phyloP scores from a whole-genome alignment of 495 filamentous ascomycete genomes.

The Talaromyces ruber region DNA sequence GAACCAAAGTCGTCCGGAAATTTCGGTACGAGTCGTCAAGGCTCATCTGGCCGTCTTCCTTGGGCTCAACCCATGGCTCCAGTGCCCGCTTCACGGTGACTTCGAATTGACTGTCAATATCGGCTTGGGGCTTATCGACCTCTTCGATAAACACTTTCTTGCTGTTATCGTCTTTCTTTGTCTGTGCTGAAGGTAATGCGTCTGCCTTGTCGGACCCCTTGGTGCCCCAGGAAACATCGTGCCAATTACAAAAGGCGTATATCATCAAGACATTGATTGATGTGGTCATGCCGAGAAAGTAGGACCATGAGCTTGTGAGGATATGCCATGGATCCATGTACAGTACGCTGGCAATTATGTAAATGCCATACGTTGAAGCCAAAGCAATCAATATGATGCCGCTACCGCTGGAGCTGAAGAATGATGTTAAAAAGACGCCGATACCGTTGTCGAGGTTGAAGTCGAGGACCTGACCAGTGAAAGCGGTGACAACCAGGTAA shows the following conservation, averaged over 20 bases:
- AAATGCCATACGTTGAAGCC: constrained; percentile 90
- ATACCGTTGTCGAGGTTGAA: constrained; percentile 43
- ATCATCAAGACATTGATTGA: constrained; percentile 99
- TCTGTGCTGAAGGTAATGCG: constrained; percentile 78
- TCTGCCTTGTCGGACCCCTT: constrained; percentile 98
- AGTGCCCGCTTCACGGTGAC: constrained; percentile 90
- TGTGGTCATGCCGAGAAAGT: constrained; percentile 89
- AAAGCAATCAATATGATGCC: constrained; percentile 91
- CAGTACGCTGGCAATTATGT: constrained; percentile 98
- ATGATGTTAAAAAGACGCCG: constrained; percentile 55
- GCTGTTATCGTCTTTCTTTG: constrained; percentile 70
- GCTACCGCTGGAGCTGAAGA: constrained; percentile 63
- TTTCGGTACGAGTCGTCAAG: constrained; percentile 97
- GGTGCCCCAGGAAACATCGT: constrained; percentile 99
- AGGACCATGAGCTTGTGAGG: constrained; percentile 94
- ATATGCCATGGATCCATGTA: constrained; percentile 99
- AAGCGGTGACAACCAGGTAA: constrained; percentile 79
- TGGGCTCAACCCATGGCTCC: constrained; percentile 63
- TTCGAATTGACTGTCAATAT: constrained; percentile 97
- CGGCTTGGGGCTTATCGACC: constrained; percentile 90
- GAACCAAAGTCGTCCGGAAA: constrained; percentile 89
- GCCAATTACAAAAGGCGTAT: constrained; percentile 99
- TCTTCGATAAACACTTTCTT: constrained; percentile 84
- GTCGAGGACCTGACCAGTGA: constrained; percentile 45
- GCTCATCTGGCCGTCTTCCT: constrained; percentile 67